A percentile compares a stretch with the other conserved stretches of the same genome.
Evolutionary conservation across 768 basidiomycete genomes (phyloP).

Genomic region (Boletales sp.): DNA sequence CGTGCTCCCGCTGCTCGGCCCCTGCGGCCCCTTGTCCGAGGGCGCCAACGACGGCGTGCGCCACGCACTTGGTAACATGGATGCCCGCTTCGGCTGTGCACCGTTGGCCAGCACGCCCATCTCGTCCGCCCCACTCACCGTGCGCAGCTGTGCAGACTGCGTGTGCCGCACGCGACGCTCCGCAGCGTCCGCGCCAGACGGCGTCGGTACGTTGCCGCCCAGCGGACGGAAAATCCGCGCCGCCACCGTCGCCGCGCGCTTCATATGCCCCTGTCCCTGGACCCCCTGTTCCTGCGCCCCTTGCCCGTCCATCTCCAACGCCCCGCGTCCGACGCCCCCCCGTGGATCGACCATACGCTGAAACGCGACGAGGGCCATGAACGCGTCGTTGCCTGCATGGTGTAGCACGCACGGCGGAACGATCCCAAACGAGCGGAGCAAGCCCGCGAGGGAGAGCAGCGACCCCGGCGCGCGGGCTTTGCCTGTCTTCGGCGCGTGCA

Average conservation of each 20-base stretch:
- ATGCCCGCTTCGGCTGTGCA: constrained; percentile 4
- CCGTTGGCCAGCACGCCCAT: no score
- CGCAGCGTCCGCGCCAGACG: not conserved
- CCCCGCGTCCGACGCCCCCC: constrained; percentile 14
- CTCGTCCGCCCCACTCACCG: no score
- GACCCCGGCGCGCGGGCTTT: constrained; percentile 48
- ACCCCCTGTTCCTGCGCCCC: not conserved
- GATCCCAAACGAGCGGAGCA: constrained; percentile 56
- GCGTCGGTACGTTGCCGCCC: not conserved
- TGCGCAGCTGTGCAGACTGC: no score
- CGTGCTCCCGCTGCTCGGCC: not conserved
- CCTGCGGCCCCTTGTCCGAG: not conserved
- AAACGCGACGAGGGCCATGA: constrained; percentile 62
- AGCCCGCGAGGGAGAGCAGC: constrained; percentile 57
- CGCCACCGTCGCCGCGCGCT: constrained; percentile 15
- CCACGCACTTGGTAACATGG: constrained; percentile 2
- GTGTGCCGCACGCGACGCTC: constrained; percentile 17
- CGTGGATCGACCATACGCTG: constrained; percentile 65
- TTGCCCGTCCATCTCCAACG: not conserved
- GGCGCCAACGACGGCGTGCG: constrained; percentile 1
- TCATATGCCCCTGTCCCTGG: not conserved
- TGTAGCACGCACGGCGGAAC: constrained; percentile 43
- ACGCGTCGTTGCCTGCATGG: constrained; percentile 81
- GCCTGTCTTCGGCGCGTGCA: constrained; percentile 59
- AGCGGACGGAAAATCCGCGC: constrained; percentile 18